phyloP scores from a whole-genome alignment of 257 asterid species.

The Anisodus acutangulus region DNA sequence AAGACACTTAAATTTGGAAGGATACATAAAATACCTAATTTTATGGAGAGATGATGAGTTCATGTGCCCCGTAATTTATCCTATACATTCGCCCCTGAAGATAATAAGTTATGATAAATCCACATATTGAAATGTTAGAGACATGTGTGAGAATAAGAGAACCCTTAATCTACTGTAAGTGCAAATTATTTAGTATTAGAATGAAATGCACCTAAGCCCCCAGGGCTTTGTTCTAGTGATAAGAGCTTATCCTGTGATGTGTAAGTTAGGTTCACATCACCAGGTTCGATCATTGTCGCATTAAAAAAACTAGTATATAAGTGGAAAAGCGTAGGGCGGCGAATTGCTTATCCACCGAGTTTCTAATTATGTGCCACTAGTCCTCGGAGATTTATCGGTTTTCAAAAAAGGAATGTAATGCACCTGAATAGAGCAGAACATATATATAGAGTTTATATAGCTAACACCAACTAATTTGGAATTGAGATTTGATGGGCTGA shows the following conservation, averaged over 20 bases:
- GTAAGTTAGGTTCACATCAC: neutral
- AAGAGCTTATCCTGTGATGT: conserved; percentile 15
- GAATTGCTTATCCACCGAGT: neutral
- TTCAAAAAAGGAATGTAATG: neutral
- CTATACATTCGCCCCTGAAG: too few relatives aligned
- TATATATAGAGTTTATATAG: neutral
- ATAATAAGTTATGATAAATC: too few relatives aligned
- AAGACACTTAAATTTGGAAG: too few relatives aligned
- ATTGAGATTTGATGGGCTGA: neutral
- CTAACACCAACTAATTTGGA: neutral
- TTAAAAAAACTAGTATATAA: neutral
- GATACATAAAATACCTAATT: too few relatives aligned
- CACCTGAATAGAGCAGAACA: conserved; percentile 4
- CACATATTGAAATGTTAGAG: neutral
- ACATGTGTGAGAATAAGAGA: conserved; percentile 7
- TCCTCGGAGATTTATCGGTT: neutral
- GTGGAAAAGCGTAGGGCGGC: neutral
- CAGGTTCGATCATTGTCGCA: neutral
- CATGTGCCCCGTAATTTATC: too few relatives aligned
- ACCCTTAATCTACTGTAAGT: neutral
- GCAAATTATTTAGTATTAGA: neutral
- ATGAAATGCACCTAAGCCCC: neutral
- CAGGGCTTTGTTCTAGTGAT: neutral
- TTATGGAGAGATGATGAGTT: too few relatives aligned
- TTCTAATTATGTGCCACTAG: neutral